These are phyloP conservation scores for Populus alba DNA, from an alignment of 345 rosid species.

Conservation along the genomic window DNA sequence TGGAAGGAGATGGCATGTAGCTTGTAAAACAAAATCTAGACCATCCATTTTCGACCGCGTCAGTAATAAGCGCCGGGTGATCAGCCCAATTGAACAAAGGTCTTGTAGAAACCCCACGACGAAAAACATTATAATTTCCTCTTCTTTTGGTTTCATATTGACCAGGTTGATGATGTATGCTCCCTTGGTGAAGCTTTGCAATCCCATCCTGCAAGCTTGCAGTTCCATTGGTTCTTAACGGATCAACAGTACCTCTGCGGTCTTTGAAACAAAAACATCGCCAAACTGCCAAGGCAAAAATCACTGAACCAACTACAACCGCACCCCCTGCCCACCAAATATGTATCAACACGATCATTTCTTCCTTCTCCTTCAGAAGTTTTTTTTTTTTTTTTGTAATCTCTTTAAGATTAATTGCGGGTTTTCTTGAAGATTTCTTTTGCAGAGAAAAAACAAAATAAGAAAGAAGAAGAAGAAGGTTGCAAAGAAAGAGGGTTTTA, in stretches of 20 bases:
- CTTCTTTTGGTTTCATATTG: conserved; percentile 43
- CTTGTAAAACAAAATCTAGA: conserved; percentile 67
- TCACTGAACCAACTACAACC: conserved; percentile 19
- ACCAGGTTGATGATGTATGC: conserved; percentile 38
- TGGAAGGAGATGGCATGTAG: conserved; percentile 38
- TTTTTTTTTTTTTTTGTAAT: background rate
- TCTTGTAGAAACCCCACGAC: conserved; percentile 39
- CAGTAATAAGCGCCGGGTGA: conserved; percentile 64
- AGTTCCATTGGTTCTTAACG: conserved; percentile 11
- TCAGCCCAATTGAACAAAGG: conserved; percentile 72
- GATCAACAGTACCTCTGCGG: conserved; percentile 13
- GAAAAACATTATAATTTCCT: conserved; percentile 47
- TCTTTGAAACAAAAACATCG: conserved; percentile 41
- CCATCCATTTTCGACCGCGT: conserved; percentile 88
- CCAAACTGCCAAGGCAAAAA: conserved; percentile 36
- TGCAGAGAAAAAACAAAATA: background rate
- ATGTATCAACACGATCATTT: conserved; percentile 44
- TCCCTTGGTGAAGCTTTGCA: conserved; percentile 53
- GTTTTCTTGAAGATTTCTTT: background rate
- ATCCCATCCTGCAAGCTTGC: conserved; percentile 49
- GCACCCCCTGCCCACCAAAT: conserved; percentile 32
- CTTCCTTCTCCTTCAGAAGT: conserved; percentile 1
- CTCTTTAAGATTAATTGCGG: background rate
- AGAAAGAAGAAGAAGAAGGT: conserved; percentile 6
- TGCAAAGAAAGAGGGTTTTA: background rate